Base-by-base conservation (phyloP, 768 basidiomycete genomes). In the Trametes cinnabarina region DNA sequence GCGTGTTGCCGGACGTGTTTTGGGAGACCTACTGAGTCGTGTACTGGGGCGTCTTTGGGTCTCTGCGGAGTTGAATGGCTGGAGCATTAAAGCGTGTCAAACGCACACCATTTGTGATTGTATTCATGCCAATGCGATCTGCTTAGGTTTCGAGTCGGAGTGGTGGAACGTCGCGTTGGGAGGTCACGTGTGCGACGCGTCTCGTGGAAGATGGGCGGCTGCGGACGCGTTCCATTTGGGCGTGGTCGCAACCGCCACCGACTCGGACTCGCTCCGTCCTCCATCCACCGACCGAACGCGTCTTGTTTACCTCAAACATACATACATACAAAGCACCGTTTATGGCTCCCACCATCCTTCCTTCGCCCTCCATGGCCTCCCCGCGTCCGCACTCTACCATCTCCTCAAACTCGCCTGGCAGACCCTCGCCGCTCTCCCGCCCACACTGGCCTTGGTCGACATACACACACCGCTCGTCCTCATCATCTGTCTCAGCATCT, bases 11-110 rank as follows among this genome's bases (percentile, higher is more conserved):
- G 0, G 82, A 88, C 58, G 63, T 81, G 12, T 76, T 87, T 61
- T 93, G 91, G 91, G 87, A 90, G 72, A 87, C 85, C 6, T 92
- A 86, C 70, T 93, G 55, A 58, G 19, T 11, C 15, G 2, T 4
- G 25, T 28, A 4, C 25, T 19, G 11, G 25, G 11, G 25, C 23
- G 17, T 26, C 14, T 46, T 3, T 28, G 44, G 23, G 25, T 25
- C 25, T 25, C 30, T 32, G 6, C 12, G 30, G 12, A 32, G 7
- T 32, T 32, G 30, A 12, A 12, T 32, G 30, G 6, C 30, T 32
- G 30, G 12, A 32, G 12, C n/a, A n/a, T n/a, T 7, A 32, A 32
- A 32, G 30, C 30, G 30, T 28, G 9, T 46, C 23, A 25, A 22
- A 10, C 22, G 11, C 44, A 26, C 22, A 26, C 23, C 44, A 46